Conservation (phyloP, 148 eudicot genomes). For the Camellia japonica region DNA sequence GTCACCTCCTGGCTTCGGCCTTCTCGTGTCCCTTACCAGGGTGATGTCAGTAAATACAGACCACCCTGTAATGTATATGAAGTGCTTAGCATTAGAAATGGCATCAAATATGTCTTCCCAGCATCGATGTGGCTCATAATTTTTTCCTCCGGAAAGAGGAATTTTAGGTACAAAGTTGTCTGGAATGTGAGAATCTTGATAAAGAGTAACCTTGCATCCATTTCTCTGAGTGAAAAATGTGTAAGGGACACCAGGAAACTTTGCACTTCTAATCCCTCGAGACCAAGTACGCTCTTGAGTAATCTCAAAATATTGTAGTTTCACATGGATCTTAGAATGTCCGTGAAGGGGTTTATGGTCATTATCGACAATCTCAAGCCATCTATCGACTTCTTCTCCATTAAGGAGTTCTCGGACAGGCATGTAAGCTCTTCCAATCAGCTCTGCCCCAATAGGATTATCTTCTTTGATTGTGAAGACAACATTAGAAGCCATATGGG, state of each 20-base stretch:
- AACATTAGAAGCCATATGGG: constrained; percentile 42
- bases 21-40: constrained; percentile 44
- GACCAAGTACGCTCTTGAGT: constrained; percentile 40
- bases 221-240: constrained; percentile 43
- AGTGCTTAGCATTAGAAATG: constrained; percentile 38
- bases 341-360: constrained; percentile 34
- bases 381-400: constrained; percentile 36
- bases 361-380: constrained; percentile 41
- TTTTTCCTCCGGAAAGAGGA: constrained; percentile 40
- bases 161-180: constrained; percentile 49
- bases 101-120: constrained; percentile 63
- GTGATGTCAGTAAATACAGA: constrained; percentile 43
- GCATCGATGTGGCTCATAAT: constrained; percentile 52
- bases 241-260: constrained; percentile 52
- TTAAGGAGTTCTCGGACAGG: constrained; percentile 38
- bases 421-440: constrained; percentile 48
- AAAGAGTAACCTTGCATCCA: constrained; percentile 45
- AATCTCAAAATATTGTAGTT: constrained; percentile 40
- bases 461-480: constrained; percentile 50
- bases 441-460: constrained; percentile 36
- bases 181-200: constrained; percentile 52
- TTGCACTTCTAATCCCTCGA: constrained; percentile 39
- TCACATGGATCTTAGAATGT: constrained; percentile 39
- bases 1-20: constrained; percentile 46
- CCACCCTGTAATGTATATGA: constrained; percentile 54